A percentile compares a stretch with the other conserved stretches of the same genome.
These are phyloP conservation scores for Metarhizium sp. DNA, from an alignment of 2,329 filamentous ascomycete species.

Conservation along the genomic window DNA sequence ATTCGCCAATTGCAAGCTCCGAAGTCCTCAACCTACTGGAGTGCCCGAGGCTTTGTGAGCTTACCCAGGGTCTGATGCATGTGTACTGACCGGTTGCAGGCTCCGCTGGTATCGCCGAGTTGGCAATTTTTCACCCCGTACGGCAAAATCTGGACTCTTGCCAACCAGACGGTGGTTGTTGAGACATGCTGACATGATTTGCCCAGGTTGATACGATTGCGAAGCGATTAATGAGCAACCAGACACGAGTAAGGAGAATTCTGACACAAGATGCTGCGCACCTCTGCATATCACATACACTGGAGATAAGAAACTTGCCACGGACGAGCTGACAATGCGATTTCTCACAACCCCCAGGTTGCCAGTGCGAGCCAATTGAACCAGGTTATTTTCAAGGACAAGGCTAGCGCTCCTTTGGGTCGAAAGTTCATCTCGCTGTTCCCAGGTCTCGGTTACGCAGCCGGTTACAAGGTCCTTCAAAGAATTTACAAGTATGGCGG, in stretches of 20 bases:
- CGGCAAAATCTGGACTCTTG: slow-evolving; percentile 18
- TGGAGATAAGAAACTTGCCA: background rate
- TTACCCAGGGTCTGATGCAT: background rate
- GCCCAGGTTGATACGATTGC: slow-evolving; percentile 88
- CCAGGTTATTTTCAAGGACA: slow-evolving; percentile 87
- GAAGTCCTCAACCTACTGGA: background rate
- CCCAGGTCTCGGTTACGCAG: slow-evolving; percentile 92
- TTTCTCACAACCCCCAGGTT: slow-evolving; percentile 16
- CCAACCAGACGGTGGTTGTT: background rate
- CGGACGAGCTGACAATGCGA: slow-evolving; percentile 10
- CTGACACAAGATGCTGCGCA: background rate
- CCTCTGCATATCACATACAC: too few relatives aligned
- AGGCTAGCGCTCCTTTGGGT: slow-evolving; percentile 58
- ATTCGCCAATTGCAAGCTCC: background rate
- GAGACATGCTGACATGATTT: background rate
- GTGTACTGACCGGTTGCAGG: slow-evolving; percentile 41
- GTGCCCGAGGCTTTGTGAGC: background rate
- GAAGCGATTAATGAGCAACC: slow-evolving; percentile 98
- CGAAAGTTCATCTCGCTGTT: slow-evolving; percentile 92
- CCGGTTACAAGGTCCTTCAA: slow-evolving; percentile 95
- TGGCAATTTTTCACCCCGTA: slow-evolving; percentile 88
- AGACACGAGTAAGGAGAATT: slow-evolving; percentile 47
- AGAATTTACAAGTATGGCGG: slow-evolving; percentile 98
- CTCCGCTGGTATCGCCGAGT: slow-evolving; percentile 84
- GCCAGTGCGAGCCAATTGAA: slow-evolving; percentile 55